Evolutionary conservation across 768 basidiomycete genomes (phyloP).

Genomic region (Candolleomyces efflorescens): DNA sequence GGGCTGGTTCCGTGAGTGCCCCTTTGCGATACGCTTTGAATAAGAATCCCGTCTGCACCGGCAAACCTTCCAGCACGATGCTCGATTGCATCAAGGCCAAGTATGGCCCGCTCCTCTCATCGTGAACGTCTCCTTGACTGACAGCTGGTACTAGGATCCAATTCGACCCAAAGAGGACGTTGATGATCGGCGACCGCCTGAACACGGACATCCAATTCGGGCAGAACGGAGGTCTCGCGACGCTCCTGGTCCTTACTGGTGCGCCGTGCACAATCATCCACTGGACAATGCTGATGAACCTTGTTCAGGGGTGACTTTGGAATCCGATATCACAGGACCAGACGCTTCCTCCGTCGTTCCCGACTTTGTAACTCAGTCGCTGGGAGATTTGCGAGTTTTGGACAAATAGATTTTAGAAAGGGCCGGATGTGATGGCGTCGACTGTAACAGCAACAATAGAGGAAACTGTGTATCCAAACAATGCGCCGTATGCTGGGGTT

Average conservation of each 20-base stretch:
- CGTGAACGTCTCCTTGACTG: constrained; percentile 8
- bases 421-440: constrained; percentile 23
- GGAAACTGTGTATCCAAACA: constrained; percentile 62
- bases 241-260: constrained; percentile 93
- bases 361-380: constrained; percentile 72
- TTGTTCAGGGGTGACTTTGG: constrained; percentile 67
- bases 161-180: constrained; percentile 80
- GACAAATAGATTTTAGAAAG: constrained; percentile 7
- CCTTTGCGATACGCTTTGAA: constrained; percentile 73
- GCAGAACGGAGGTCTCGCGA: constrained; percentile 76
- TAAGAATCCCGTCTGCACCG: constrained; percentile 71
- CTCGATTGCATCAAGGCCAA: constrained; percentile 83
- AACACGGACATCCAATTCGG: constrained; percentile 97
- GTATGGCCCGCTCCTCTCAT: constrained; percentile 19
- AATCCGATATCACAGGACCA: constrained; percentile 68
- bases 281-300: background rate
- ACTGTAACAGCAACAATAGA: constrained; percentile 51
- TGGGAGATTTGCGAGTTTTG: constrained; percentile 70
- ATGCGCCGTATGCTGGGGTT: constrained; percentile 68
- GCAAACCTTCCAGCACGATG: constrained; percentile 91
- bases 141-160: constrained; percentile 51
- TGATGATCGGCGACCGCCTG: constrained; percentile 96
- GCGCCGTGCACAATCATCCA: constrained; percentile 2
- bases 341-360: constrained; percentile 71
- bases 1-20: constrained; percentile 80